Conservation (phyloP, 768 basidiomycete species). For the Mycena chlorophos region DNA sequence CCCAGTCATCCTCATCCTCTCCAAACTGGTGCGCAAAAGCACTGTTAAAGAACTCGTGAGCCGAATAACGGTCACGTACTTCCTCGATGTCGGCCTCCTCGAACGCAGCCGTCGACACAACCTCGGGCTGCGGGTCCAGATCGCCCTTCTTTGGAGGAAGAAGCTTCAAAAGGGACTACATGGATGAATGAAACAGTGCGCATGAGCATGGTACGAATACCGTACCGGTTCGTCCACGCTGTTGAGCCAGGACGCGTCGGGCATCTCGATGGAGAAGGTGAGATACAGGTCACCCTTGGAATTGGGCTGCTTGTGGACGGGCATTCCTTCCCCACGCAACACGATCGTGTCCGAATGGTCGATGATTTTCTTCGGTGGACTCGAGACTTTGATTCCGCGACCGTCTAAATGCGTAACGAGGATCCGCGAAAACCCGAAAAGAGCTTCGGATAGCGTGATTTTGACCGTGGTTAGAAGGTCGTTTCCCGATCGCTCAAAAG, state of each 20-base stretch:
- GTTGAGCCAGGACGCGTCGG: slow-evolving; percentile 72
- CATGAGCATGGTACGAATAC: slow-evolving; percentile 1
- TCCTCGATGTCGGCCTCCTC: slow-evolving; percentile 80
- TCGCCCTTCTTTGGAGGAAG: slow-evolving; percentile 78
- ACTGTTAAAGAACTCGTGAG: slow-evolving; percentile 75
- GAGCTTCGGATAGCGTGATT: slow-evolving; percentile 90
- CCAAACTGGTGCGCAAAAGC: slow-evolving; percentile 72
- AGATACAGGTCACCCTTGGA: slow-evolving; percentile 82
- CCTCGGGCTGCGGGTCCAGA: slow-evolving; percentile 67
- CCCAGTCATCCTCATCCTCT: slow-evolving; percentile 68
- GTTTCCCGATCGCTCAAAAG: slow-evolving; percentile 81
- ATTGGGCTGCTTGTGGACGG: slow-evolving; percentile 62
- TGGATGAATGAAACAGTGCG: slow-evolving; percentile 6
- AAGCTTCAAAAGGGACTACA: slow-evolving; percentile 60
- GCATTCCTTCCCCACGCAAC: slow-evolving; percentile 89
- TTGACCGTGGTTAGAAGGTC: slow-evolving; percentile 79
- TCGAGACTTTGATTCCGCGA: slow-evolving; percentile 78
- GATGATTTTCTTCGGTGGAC: slow-evolving; percentile 75
- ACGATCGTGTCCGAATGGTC: slow-evolving; percentile 72
- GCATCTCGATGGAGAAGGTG: slow-evolving; percentile 87
- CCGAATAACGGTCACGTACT: slow-evolving; percentile 80
- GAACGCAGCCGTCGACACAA: slow-evolving; percentile 69
- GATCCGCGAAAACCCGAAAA: slow-evolving; percentile 92
- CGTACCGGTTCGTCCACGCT: slow-evolving; percentile 60
- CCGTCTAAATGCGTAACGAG: slow-evolving; percentile 92